Evolutionary conservation across 805 yeast genomes (phyloP).

Genomic region (Metschnikowia corniflorae): DNA sequence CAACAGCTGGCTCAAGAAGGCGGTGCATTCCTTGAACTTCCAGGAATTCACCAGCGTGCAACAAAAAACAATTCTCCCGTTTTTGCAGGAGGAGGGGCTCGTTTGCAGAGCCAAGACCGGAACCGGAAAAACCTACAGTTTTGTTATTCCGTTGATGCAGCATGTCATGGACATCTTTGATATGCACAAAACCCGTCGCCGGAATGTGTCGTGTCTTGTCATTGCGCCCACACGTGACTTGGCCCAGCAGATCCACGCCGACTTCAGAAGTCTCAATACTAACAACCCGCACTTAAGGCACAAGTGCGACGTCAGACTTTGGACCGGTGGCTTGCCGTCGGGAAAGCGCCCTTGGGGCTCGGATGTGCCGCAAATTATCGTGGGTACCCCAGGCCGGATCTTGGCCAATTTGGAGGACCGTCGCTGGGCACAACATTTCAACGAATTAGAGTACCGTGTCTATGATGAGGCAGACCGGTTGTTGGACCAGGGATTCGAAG

Average conservation of each 20-base stretch:
- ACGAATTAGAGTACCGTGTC: constrained; percentile 57
- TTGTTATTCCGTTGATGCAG: constrained; percentile 75
- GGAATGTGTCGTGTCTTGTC: constrained; percentile 47
- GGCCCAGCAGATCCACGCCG: constrained; percentile 75
- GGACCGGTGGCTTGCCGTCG: constrained; percentile 64
- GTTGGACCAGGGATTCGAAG: constrained; percentile 75
- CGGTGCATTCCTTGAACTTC: constrained; percentile 33
- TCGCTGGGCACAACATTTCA: constrained; percentile 45
- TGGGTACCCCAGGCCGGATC: constrained; percentile 89
- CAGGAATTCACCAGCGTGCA: constrained; percentile 66
- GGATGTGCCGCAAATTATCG: constrained; percentile 57
- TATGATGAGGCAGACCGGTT: constrained; percentile 92
- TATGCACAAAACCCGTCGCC: constrained; percentile 27
- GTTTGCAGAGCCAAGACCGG: constrained; percentile 93
- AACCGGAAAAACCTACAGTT: constrained; percentile 91
- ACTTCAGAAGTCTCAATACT: constrained; percentile 46
- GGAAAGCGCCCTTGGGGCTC: constrained; percentile 26
- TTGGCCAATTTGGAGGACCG: constrained; percentile 54
- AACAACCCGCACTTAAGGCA: constrained; percentile 18
- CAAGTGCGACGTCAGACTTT: constrained; percentile 26
- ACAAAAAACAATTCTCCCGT: constrained; percentile 55
- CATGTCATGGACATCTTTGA: constrained; percentile 35
- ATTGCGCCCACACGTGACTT: constrained; percentile 90
- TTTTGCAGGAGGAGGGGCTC: constrained; percentile 56
- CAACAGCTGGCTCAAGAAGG: constrained; percentile 11